Percentiles rank a stretch among this genome's conserved stretches.
Conservation (phyloP, 2,329 filamentous ascomycete genomes). For the Tolypocladium paradoxum region DNA sequence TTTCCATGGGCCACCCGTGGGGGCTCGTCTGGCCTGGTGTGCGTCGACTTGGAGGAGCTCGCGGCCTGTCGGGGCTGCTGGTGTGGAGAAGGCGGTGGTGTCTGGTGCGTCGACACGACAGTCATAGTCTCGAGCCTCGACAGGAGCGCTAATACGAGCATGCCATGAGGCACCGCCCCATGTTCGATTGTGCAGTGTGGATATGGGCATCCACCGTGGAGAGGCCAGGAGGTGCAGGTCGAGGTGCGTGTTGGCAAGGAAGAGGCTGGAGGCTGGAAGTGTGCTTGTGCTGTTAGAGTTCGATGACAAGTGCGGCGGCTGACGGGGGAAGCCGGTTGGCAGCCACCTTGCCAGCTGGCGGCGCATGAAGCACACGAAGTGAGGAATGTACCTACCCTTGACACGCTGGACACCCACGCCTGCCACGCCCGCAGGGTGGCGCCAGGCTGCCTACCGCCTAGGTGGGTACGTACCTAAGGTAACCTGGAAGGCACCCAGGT, state of each 20-base stretch:
- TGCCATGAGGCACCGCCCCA: conserved; percentile 1
- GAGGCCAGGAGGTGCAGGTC: background rate
- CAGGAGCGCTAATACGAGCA: background rate
- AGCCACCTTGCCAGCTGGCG: background rate
- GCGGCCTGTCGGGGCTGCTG: conserved; percentile 5
- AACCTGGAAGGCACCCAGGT: too few relatives aligned
- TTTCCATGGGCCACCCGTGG: conserved; percentile 11
- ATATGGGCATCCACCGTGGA: background rate
- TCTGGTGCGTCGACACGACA: conserved; percentile 6
- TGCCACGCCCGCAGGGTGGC: background rate
- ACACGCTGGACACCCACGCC: background rate
- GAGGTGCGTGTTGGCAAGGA: background rate
- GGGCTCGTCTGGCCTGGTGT: conserved; percentile 11
- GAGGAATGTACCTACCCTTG: too few relatives aligned
- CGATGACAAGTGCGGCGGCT: background rate
- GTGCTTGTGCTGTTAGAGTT: background rate
- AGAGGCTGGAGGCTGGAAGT: background rate
- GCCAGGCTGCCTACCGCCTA: background rate
- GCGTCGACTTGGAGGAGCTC: conserved; percentile 14
- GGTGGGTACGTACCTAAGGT: too few relatives aligned
- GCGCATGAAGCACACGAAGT: background rate
- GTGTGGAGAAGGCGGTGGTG: conserved; percentile 8
- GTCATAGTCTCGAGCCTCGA: conserved; percentile 5
- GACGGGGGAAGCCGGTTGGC: background rate
- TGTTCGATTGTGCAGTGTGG: background rate